phyloP scores from a whole-genome alignment of 768 basidiomycete species.

The Rhizopogon salebrosus region DNA sequence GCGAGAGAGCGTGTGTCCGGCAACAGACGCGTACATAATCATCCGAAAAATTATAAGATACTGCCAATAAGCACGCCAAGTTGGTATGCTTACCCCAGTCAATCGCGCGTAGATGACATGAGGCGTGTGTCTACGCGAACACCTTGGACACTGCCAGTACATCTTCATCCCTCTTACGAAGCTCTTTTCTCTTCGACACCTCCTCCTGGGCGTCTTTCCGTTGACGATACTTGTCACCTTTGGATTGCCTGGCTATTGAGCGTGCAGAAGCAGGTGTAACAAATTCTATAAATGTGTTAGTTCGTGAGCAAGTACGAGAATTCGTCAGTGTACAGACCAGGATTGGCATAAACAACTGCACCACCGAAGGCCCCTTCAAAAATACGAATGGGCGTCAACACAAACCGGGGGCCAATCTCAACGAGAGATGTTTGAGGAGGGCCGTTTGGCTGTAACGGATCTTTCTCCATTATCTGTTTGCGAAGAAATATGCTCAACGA shows the following conservation, averaged over 20 bases:
- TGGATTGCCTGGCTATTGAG: constrained; percentile 59
- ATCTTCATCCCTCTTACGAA: constrained; percentile 64
- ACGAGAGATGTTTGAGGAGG: constrained; percentile 84
- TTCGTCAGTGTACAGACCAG: constrained; percentile 47
- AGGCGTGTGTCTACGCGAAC: constrained; percentile 54
- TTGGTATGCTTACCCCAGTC: not conserved
- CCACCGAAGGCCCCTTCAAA: constrained; percentile 98
- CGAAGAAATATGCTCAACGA: not conserved
- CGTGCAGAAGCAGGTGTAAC: constrained; percentile 82
- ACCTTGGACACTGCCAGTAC: constrained; percentile 83
- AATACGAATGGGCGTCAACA: constrained; percentile 93
- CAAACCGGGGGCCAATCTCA: constrained; percentile 97
- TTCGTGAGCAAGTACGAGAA: not conserved
- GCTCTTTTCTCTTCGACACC: constrained; percentile 54
- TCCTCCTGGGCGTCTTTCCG: constrained; percentile 79
- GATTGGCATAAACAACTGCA: constrained; percentile 92
- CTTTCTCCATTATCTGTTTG: constrained; percentile 85
- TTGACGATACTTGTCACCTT: constrained; percentile 76
- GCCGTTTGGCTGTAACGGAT: constrained; percentile 81
- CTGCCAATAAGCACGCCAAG: constrained; percentile 1
- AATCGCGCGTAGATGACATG: not conserved
- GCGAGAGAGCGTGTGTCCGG: not conserved
- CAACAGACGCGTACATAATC: constrained; percentile 2
- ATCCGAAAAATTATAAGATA: not conserved
- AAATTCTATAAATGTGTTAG: constrained; percentile 59